Evolutionary conservation across 23 red algal species (phyloP).

Genomic region (Gracilaria gracilis): DNA sequence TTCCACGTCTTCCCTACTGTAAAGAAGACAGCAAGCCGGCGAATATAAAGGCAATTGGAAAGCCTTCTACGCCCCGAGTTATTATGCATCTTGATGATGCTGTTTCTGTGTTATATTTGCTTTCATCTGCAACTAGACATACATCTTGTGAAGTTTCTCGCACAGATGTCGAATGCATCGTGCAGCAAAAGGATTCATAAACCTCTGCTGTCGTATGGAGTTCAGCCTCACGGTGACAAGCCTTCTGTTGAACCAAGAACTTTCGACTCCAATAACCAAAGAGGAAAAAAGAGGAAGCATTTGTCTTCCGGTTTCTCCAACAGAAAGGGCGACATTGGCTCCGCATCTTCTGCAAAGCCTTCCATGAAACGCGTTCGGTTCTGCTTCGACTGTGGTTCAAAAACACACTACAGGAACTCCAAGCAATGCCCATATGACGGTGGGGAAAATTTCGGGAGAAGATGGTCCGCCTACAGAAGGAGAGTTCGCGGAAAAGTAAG

Average conservation of each 20-base stretch:
- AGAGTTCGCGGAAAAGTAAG: background rate
- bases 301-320: too few relatives aligned
- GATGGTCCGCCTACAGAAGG: too few relatives aligned
- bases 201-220: too few relatives aligned
- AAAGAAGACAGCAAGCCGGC: background rate
- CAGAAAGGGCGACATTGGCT: too few relatives aligned
- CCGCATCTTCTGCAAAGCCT: background rate
- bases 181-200: too few relatives aligned
- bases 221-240: too few relatives aligned
- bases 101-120: background rate
- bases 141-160: background rate
- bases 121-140: conserved; percentile 11
- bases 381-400: background rate
- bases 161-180: too few relatives aligned
- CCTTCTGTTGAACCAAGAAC: too few relatives aligned
- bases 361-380: background rate
- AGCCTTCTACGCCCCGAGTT: background rate
- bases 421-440: too few relatives aligned
- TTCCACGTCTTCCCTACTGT: background rate
- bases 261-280: too few relatives aligned
- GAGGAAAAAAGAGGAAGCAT: too few relatives aligned
- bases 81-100: background rate
- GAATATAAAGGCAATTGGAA: background rate
- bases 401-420: background rate
- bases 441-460: too few relatives aligned